Evolutionary conservation across 352 stramenopile species (phyloP), one percentile per base, ranked within the genome.

Genomic region (Phytophthora agathidicida): DNA sequence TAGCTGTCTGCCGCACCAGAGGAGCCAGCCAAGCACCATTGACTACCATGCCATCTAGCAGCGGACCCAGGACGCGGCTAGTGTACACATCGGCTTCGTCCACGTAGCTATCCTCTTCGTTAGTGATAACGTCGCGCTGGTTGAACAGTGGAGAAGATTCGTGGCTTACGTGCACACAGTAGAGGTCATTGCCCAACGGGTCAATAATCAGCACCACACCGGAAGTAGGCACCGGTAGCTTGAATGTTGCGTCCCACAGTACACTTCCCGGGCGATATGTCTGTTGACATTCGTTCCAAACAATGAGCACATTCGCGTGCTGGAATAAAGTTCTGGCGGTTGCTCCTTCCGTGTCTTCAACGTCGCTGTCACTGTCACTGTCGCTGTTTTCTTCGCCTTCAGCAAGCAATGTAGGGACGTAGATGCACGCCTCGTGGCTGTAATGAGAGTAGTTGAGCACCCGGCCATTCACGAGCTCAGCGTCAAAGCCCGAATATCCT

Each of bases 231-330:
- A 78, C 85, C 14, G 86, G 84, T 17, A 96, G 66, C 26, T 86
- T 81, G 53, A 89, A 92, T 9, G 78, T 76, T 1, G 82, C 73
- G 19, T 93, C 83, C 86, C 86, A 96, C 6, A 96, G 65, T 19
- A 90, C 78, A 23, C 70, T 91, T 1, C 84, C 84, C 4, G 84
- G 86, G 10, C 72, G 75, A 39, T 96, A 96, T 24, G 86, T 91
- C 62, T 93, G 83, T 49, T 96, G 86, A 32, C 73, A 90, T 42
- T 96, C 86, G 45, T 94, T 96, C 86, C 86, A 96, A 30, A 96
- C 69, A 42, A 96, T 93, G 23, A 96, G 58, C 17, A 94, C 84
- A 16, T 89, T 92, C 7, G 83, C 75, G 26, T 81, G 70, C 55
- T 81, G 73, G 20, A 94, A 71, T 2, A 93, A 56, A 19, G 38